Conservation (phyloP, 2,329 filamentous ascomycete genomes). For the Colletotrichum brevisporum region DNA sequence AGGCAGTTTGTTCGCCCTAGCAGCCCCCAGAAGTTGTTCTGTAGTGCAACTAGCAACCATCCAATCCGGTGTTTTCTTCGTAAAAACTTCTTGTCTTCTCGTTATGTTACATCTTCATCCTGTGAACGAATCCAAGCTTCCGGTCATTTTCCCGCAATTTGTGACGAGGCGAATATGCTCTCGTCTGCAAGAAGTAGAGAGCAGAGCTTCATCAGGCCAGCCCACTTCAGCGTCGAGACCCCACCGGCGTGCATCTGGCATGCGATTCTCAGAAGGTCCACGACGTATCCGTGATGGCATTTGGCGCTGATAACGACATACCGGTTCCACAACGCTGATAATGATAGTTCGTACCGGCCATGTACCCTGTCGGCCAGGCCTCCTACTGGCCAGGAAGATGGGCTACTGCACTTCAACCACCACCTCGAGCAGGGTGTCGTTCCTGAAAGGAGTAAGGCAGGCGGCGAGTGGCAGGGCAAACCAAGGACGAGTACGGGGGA, state of each 20-base stretch:
- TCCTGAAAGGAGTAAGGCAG: slow-evolving; percentile 24
- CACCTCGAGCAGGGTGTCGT: slow-evolving; percentile 4
- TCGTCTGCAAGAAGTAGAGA: neutral
- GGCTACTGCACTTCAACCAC: neutral
- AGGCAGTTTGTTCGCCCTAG: too few species aligned
- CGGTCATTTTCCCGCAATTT: too few species aligned
- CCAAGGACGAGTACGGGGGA: slow-evolving; percentile 15
- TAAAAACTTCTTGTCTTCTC: too few species aligned
- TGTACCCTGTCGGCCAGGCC: slow-evolving; percentile 27
- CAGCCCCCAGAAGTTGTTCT: too few species aligned
- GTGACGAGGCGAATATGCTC: too few species aligned
- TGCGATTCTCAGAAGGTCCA: slow-evolving; percentile 31
- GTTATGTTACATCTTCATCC: too few species aligned
- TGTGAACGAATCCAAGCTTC: too few species aligned
- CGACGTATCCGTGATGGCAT: slow-evolving; percentile 40
- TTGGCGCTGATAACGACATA: slow-evolving; percentile 34
- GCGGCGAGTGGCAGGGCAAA: slow-evolving; percentile 1
- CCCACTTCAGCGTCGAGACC: slow-evolving; percentile 1
- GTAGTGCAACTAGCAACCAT: too few species aligned
- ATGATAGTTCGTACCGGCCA: slow-evolving; percentile 10
- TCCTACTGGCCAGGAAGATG: slow-evolving; percentile 23
- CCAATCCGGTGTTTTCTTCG: too few species aligned
- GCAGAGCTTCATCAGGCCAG: neutral
- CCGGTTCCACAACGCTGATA: slow-evolving; percentile 28
- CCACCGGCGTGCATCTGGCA: slow-evolving; percentile 35